Base-by-base conservation (phyloP, 2,329 filamentous ascomycete genomes). In the Trichoderma asperellum region DNA sequence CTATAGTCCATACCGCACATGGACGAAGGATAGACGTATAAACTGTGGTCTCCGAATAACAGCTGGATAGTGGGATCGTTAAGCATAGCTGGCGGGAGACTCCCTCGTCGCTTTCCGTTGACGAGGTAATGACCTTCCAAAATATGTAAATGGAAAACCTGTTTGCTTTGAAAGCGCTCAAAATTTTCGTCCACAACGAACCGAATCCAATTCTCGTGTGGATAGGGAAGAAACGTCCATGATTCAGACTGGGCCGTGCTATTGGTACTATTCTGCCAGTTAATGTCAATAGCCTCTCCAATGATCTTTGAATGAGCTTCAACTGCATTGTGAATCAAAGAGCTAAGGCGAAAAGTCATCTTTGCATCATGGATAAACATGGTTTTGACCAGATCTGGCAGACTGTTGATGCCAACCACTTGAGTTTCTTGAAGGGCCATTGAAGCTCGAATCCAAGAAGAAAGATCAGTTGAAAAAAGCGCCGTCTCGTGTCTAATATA, bases 1-100 rank as follows among this genome's bases (percentile, higher is more conserved):
- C 67, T 79, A 79, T 88, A 85, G 0, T 81, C 81, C 85, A 91
- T 89, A 0, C 85, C 87, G 0, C 74, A 75, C 0, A 87, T 70
- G 0, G 71, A 68, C 0, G 89, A 91, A 0, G 88, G 85, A 24
- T 77, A 86, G 0, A 84, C 85, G 0, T 83, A 80, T 0, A 90
- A 80, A 32, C 80, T 80, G 16, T 85, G 82, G 1, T 83, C 77
- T 0, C 85, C 85, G 72, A 92, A 90, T 0, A 92, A 79, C 4
- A 83, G 79, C 6, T 77, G 75, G 8, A 90, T 79, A 1, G 76
- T 73, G 0, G 70, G 59, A 0, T 66, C 83, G 79, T 84, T 74
- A 21, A 81, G 82, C 55, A 87, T 84, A 1, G 85, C 78, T 0
- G 80, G 73, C 0, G 89, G 89, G 0, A 91, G 80, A 14, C 84